Evolutionary conservation across 2,329 filamentous ascomycete genomes (phyloP), one percentile per base, ranked within the genome.

Genomic region (Diaporthe ilicicola): DNA sequence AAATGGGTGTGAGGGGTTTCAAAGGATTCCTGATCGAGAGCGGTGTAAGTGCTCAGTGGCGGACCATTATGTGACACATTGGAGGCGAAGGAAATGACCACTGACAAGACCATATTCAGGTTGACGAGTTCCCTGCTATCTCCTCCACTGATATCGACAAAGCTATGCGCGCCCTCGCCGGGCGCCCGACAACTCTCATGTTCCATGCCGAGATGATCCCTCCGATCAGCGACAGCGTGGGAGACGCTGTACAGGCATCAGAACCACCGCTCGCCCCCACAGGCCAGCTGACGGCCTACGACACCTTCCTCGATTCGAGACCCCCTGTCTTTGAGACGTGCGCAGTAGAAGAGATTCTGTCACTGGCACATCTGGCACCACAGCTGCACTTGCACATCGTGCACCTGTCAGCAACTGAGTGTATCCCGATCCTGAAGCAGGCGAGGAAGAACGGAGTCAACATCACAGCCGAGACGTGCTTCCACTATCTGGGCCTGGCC

Each of bases 181-280:
- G 94, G 76, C 88, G 91, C 67, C 88, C 94, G 22, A 98, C 96
- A 2, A 97, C 94, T 0, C 90, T 98, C 76, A 98, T 99, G 95
- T 99, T 99, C 84, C 96, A 99, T 79, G 96, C 96, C 70, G 96
- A 99, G 82, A 98, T 98, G 94, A 91, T 97, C 15, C 94, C 95
- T n/a, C 93, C 94, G 22, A 93, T 95, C 75, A 84, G 93, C 62
- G 89, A 90, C 75, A 94, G 93, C 0, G 92, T 95, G 2, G 92
- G 93, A 67, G 94, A 96, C 79, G 90, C 90, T 32, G 90, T 94
- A 4, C 92, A 93, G 77, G 82, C 83, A 32, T 93, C 93, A 0
- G 85, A 88, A 8, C 89, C 93, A 22, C 93, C 93, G 0, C 83
- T 92, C 8, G 89, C 88, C 0, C 93, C 93, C 4, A 86, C 87